Conservation (phyloP, 176 grass and related monocot species). For the Lolium perenne region DNA sequence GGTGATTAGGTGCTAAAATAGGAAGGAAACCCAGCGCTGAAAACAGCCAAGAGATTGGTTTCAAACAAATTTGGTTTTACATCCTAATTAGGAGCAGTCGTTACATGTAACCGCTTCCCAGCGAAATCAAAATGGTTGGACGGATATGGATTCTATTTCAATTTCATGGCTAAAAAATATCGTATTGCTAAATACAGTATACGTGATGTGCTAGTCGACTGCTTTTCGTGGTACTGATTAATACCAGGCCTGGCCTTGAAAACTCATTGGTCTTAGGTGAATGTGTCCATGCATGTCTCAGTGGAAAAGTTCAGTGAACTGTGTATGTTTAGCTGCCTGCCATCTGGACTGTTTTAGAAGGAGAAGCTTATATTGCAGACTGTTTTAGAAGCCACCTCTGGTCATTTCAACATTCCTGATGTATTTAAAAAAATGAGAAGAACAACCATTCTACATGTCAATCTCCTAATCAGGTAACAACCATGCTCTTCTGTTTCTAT, state of each 20-base stretch:
- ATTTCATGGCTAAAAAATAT: neutral
- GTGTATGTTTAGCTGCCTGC: too few relatives aligned
- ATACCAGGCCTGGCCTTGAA: neutral
- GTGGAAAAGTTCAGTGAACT: too few relatives aligned
- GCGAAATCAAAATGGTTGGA: neutral
- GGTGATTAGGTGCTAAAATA: neutral
- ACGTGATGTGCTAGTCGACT: neutral
- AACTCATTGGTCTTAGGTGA: neutral
- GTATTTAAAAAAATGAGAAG: too few relatives aligned
- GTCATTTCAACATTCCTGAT: too few relatives aligned
- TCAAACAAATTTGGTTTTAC: neutral
- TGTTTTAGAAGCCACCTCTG: too few relatives aligned
- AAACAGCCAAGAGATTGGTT: constrained; percentile 2
- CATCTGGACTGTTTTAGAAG: too few relatives aligned
- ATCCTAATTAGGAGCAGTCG: neutral
- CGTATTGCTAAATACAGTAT: neutral
- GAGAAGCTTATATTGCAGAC: too few relatives aligned
- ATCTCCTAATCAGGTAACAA: too few relatives aligned
- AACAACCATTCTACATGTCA: too few relatives aligned
- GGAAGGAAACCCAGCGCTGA: neutral
- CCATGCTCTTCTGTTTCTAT: too few relatives aligned
- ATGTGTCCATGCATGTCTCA: neutral
- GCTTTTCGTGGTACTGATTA: neutral
- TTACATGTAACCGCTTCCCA: neutral
- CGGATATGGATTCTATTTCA: neutral